phyloP scores from a whole-genome alignment of 176 grass and related monocot species.

The Leersia perrieri region DNA sequence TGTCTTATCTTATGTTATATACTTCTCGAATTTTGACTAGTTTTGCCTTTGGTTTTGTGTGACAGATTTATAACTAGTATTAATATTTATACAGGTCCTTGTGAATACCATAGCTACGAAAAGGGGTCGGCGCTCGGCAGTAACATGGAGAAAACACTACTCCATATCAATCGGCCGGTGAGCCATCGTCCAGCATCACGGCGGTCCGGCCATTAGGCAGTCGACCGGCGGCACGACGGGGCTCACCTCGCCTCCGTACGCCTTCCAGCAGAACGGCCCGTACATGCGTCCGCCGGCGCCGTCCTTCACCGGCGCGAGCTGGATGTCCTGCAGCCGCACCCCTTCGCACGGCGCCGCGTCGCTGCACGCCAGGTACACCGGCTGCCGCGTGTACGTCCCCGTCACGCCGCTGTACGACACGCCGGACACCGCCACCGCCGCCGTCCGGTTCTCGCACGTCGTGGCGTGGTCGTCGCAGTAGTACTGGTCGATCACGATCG shows the following conservation, averaged over 20 bases:
- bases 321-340: conserved; percentile 40
- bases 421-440: conserved; percentile 49
- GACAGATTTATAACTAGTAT: no score
- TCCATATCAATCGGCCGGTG: neutral
- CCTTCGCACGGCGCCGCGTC: conserved; percentile 48
- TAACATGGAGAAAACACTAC: no score
- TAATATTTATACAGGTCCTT: no score
- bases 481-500: conserved; percentile 70
- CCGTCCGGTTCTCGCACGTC: conserved; percentile 58
- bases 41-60: no score
- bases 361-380: conserved; percentile 64
- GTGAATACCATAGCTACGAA: no score
- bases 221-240: conserved; percentile 43
- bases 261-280: conserved; percentile 69
- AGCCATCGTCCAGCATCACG: neutral
- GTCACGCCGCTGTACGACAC: conserved; percentile 44
- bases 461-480: conserved; percentile 59
- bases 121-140: no score
- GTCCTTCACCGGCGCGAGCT: conserved; percentile 28
- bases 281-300: neutral
- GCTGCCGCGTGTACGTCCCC: conserved; percentile 59
- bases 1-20: no score
- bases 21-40: no score
- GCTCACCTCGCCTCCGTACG: conserved; percentile 31
- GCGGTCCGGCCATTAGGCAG: conserved; percentile 33